phyloP scores from a whole-genome alignment of 2,329 filamentous ascomycete species.

The Septoria linicola region DNA sequence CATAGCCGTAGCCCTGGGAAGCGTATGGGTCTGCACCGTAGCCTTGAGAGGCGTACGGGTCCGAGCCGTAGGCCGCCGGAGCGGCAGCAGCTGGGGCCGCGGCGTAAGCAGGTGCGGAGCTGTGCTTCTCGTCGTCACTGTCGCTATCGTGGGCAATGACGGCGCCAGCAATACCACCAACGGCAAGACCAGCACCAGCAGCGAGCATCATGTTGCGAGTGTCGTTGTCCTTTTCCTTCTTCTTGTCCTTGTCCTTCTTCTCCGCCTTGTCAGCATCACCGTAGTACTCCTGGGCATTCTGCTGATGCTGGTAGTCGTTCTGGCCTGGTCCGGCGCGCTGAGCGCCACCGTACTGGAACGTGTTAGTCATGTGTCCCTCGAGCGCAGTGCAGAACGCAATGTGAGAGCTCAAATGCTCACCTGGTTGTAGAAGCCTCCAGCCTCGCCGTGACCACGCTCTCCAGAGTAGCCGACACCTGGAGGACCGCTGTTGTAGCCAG shows the following conservation, averaged over 20 bases:
- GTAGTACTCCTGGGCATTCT: constrained; percentile 27
- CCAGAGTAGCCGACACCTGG: constrained; percentile 8
- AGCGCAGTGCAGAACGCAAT: too few species aligned
- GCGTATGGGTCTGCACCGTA: constrained; percentile 2
- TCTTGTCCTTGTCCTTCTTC: constrained; percentile 41
- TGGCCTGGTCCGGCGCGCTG: constrained; percentile 24
- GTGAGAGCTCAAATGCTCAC: too few species aligned
- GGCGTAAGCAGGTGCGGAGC: constrained; percentile 1
- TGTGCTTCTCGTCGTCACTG: constrained; percentile 20
- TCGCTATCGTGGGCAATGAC: constrained; percentile 45
- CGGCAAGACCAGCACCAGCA: constrained; percentile 58
- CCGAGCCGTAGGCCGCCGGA: constrained; percentile 2
- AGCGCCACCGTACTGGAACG: constrained; percentile 19
- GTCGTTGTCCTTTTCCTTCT: constrained; percentile 39
- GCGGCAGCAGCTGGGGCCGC: constrained; percentile 13
- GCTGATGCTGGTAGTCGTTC: constrained; percentile 23
- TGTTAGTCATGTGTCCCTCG: too few species aligned
- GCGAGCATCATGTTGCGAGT: constrained; percentile 54
- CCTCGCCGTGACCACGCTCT: constrained; percentile 18
- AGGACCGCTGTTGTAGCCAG: constrained; percentile 8
- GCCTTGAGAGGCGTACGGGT: constrained; percentile 9
- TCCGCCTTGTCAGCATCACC: constrained; percentile 27
- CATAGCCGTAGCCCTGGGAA: constrained; percentile 1
- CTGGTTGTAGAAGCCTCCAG: constrained; percentile 25
- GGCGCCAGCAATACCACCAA: constrained; percentile 58